Conservation (phyloP, 106 monocot genomes). For the Iris macrosiphon region DNA sequence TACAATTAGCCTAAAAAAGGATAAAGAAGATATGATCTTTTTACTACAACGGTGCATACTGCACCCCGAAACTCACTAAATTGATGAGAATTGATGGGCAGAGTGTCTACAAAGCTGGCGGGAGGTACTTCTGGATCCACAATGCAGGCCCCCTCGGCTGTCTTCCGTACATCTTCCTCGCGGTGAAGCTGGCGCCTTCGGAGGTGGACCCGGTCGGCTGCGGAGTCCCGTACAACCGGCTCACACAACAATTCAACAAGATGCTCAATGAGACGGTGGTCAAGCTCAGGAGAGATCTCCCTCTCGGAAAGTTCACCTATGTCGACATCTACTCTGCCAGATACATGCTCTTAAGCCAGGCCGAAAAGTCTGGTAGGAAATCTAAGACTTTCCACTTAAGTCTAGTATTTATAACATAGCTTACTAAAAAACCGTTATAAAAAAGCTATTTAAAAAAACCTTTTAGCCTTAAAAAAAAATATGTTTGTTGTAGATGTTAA, state of each 20-base stretch:
- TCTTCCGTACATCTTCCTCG: slow-evolving; percentile 25
- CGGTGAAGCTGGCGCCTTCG: neutral
- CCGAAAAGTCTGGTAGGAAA: slow-evolving; percentile 26
- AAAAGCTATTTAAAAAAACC: no score
- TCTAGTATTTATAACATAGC: no score
- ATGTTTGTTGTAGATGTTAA: no score
- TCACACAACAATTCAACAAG: slow-evolving; percentile 31
- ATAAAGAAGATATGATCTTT: no score
- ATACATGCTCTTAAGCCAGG: slow-evolving; percentile 32
- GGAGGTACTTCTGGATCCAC: slow-evolving; percentile 50
- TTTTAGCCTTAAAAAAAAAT: no score
- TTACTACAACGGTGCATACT: no score
- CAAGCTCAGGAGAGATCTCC: slow-evolving; percentile 26
- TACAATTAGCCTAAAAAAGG: no score
- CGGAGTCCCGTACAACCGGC: slow-evolving; percentile 15
- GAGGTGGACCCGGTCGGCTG: slow-evolving; percentile 32
- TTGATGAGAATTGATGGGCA: no score
- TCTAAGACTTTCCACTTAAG: no score
- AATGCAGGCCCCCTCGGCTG: slow-evolving; percentile 48
- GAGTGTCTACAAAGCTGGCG: slow-evolving; percentile 29
- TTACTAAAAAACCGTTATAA: no score
- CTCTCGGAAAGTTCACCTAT: slow-evolving; percentile 21
- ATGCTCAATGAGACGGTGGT: slow-evolving; percentile 34
- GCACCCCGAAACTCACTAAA: no score
- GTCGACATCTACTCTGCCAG: slow-evolving; percentile 46